phyloP scores from a whole-genome alignment of 2,329 filamentous ascomycete genomes.

The Penicillium sumatraense region DNA sequence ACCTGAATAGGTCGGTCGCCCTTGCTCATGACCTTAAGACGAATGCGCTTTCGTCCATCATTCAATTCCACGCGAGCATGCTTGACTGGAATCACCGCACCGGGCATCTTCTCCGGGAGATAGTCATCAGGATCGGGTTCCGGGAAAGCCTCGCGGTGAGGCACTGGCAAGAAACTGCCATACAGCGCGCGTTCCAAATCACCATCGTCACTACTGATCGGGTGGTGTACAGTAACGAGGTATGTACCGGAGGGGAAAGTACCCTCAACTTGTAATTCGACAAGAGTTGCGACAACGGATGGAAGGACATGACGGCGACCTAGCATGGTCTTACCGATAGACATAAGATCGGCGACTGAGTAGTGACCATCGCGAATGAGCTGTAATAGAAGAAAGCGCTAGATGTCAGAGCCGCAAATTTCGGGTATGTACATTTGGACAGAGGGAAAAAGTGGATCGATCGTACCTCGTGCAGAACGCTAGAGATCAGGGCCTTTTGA shows the following conservation, averaged over 20 bases:
- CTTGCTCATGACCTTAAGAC: slow-evolving; percentile 77
- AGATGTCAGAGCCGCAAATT: neutral
- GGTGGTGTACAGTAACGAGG: slow-evolving; percentile 91
- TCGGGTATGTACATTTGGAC: neutral
- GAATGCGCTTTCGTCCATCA: slow-evolving; percentile 72
- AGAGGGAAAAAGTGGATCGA: neutral
- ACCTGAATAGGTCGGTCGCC: slow-evolving; percentile 92
- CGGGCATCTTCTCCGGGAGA: slow-evolving; percentile 71
- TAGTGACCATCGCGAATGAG: slow-evolving; percentile 96
- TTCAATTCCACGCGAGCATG: slow-evolving; percentile 71
- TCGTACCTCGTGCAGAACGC: slow-evolving; percentile 79
- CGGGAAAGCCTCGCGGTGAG: slow-evolving; percentile 70
- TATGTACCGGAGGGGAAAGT: slow-evolving; percentile 92
- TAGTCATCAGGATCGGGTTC: slow-evolving; percentile 68
- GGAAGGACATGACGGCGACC: slow-evolving; percentile 90
- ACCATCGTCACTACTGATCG: slow-evolving; percentile 83
- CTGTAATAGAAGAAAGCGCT: slow-evolving; percentile 41
- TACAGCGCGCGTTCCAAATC: slow-evolving; percentile 87
- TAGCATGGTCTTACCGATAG: slow-evolving; percentile 86
- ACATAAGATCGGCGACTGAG: slow-evolving; percentile 91
- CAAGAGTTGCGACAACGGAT: slow-evolving; percentile 75
- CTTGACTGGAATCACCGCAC: slow-evolving; percentile 75
- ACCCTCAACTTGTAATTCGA: slow-evolving; percentile 89
- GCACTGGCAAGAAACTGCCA: slow-evolving; percentile 85
- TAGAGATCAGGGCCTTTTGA: slow-evolving; percentile 65